phyloP scores from a whole-genome alignment of 331 rosid genomes.

The Rhamnella rubrinervis region DNA sequence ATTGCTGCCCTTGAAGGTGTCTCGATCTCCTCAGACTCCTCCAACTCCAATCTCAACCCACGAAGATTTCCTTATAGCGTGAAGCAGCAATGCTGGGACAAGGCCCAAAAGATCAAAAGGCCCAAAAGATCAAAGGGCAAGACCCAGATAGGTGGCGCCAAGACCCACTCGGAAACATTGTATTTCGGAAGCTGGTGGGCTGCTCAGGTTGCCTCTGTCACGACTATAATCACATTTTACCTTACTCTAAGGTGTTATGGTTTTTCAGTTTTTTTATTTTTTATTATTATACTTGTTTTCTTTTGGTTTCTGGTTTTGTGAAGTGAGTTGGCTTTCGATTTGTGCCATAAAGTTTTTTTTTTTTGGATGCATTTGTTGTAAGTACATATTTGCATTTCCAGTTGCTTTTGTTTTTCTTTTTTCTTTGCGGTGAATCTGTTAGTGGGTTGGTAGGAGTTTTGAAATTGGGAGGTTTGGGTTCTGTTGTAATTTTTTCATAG shows the following conservation, averaged over 20 bases:
- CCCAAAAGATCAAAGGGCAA: constrained; percentile 73
- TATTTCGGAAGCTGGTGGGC: constrained; percentile 89
- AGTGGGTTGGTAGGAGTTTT: neutral
- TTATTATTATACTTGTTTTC: neutral
- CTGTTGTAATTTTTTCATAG: neutral
- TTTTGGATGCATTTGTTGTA: constrained; percentile 1
- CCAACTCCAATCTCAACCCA: constrained; percentile 42
- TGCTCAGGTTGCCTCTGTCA: constrained; percentile 94
- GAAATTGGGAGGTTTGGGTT: neutral
- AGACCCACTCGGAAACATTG: constrained; percentile 68
- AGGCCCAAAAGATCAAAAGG: constrained; percentile 74
- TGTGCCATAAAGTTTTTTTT: neutral
- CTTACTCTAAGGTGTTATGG: constrained; percentile 68
- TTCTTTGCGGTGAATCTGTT: neutral
- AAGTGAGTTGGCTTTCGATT: constrained; percentile 7
- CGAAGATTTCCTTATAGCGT: constrained; percentile 71
- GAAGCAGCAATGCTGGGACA: constrained; percentile 89
- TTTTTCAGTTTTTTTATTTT: neutral
- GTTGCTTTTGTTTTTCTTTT: neutral
- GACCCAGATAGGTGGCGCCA: constrained; percentile 96
- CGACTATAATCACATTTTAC: constrained; percentile 84
- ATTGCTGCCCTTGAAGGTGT: constrained; percentile 34
- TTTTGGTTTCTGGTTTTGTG: neutral
- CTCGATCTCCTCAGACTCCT: constrained; percentile 22
- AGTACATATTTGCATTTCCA: neutral